Conservation (phyloP, 345 rosid genomes). For the Camelina sativa region DNA sequence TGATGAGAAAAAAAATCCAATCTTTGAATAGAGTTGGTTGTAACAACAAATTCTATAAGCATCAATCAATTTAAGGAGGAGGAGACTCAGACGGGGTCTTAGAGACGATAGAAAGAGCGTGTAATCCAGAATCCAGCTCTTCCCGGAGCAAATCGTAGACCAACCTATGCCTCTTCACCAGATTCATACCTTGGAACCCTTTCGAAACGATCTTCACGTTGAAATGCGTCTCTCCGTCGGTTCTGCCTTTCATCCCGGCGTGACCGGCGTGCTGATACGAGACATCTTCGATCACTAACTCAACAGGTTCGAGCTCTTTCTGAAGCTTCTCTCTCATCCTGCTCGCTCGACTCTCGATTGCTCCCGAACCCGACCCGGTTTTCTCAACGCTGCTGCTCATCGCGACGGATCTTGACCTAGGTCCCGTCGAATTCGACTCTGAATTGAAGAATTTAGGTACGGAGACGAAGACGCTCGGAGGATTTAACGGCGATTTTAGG, state of each 20-base stretch:
- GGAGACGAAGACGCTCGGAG: constrained; percentile 2
- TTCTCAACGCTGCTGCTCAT: constrained; percentile 40
- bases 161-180: constrained; percentile 87
- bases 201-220: constrained; percentile 75
- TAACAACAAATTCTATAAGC: constrained; percentile 1
- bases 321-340: constrained; percentile 75
- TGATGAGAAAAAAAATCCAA: neutral
- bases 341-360: constrained; percentile 66
- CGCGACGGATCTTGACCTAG: constrained; percentile 34
- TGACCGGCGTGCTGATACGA: constrained; percentile 97
- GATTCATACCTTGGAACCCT: constrained; percentile 88
- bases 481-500: constrained; percentile 34
- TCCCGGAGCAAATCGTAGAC: constrained; percentile 75
- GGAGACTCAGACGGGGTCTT: constrained; percentile 74
- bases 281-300: constrained; percentile 74
- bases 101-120: constrained; percentile 84
- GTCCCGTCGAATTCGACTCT: neutral
- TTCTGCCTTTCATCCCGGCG: constrained; percentile 76
- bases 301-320: constrained; percentile 71
- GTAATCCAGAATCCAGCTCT: constrained; percentile 84
- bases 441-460: neutral
- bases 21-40: neutral
- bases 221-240: constrained; percentile 87
- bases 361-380: constrained; percentile 34
- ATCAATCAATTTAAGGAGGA: constrained; percentile 8